Conservation (phyloP, 495 filamentous ascomycete species). For the Lentithecium fluviatile region DNA sequence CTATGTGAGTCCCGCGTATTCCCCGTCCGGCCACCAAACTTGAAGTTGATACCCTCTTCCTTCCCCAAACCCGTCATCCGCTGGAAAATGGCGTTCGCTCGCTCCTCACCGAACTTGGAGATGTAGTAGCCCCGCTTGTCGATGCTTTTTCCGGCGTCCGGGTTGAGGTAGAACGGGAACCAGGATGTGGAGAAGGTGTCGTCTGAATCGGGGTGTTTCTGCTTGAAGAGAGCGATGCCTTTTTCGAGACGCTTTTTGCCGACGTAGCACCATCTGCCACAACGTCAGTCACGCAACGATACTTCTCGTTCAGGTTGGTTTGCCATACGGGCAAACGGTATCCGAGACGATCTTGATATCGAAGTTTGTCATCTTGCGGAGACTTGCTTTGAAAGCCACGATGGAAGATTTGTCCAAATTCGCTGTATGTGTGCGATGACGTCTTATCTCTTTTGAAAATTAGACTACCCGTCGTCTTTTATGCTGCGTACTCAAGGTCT, state of each 20-base stretch:
- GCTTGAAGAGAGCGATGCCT: conserved; percentile 66
- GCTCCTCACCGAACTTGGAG: conserved; percentile 59
- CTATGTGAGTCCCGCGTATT: conserved; percentile 75
- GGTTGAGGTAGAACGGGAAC: conserved; percentile 80
- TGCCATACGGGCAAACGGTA: conserved; percentile 75
- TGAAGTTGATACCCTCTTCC: conserved; percentile 69
- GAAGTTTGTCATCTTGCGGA: conserved; percentile 69
- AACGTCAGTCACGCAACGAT: background rate
- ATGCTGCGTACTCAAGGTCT: too few species aligned
- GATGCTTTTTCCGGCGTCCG: conserved; percentile 55
- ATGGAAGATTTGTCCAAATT: conserved; percentile 12
- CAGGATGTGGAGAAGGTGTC: conserved; percentile 73
- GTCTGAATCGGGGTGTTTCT: conserved; percentile 53
- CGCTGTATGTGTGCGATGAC: too few species aligned
- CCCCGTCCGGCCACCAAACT: conserved; percentile 70
- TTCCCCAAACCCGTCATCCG: conserved; percentile 60
- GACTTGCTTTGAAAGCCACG: conserved; percentile 36
- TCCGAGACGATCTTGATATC: conserved; percentile 74
- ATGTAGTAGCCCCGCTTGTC: conserved; percentile 58
- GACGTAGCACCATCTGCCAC: conserved; percentile 65
- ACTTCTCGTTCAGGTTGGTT: too few species aligned
- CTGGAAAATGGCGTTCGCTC: conserved; percentile 54
- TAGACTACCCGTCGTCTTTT: too few species aligned
- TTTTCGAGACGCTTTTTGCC: conserved; percentile 70
- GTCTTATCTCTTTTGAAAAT: too few species aligned